A percentile compares a stretch with the other conserved stretches of the same genome.
Conservation (phyloP, 495 filamentous ascomycete genomes). For the Patellaria atrata region DNA sequence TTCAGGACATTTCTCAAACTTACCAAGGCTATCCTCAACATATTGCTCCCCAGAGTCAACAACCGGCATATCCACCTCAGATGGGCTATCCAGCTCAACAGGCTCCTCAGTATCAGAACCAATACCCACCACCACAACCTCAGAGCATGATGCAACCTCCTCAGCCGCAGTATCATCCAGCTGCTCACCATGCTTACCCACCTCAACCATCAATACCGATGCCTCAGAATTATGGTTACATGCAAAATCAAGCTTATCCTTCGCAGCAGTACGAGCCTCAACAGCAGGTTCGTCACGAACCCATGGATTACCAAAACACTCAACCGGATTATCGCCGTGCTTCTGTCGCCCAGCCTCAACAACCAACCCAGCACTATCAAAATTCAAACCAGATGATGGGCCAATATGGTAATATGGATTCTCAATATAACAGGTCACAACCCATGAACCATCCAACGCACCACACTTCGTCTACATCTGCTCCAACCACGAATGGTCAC, state of each 20-base stretch:
- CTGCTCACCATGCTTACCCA: constrained; percentile 15
- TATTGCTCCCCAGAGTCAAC: constrained; percentile 26
- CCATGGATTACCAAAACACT: constrained; percentile 16
- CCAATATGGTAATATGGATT: constrained; percentile 11
- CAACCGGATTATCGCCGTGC: constrained; percentile 18
- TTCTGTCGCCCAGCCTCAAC: constrained; percentile 12
- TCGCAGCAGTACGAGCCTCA: constrained; percentile 23
- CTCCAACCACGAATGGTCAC: constrained; percentile 11
- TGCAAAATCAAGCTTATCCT: constrained; percentile 16
- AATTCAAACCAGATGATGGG: constrained; percentile 11
- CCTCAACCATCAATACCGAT: constrained; percentile 19
- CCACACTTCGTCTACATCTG: constrained; percentile 9
- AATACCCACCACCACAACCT: constrained; percentile 19
- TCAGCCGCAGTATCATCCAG: constrained; percentile 19
- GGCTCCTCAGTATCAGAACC: constrained; percentile 18
- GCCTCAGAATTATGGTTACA: constrained; percentile 19
- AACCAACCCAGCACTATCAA: constrained; percentile 13
- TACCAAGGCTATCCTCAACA: constrained; percentile 25
- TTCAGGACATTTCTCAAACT: constrained; percentile 27
- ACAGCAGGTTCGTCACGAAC: constrained; percentile 21
- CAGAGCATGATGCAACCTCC: constrained; percentile 25
- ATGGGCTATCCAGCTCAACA: constrained; percentile 22
- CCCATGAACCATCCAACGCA: constrained; percentile 15
- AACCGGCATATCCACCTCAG: constrained; percentile 20
- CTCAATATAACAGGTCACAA: constrained; percentile 13